Evolutionary conservation across 2,329 filamentous ascomycete genomes (phyloP), one percentile per base, ranked within the genome.

Genomic region (Periglandula ipomoeae): DNA sequence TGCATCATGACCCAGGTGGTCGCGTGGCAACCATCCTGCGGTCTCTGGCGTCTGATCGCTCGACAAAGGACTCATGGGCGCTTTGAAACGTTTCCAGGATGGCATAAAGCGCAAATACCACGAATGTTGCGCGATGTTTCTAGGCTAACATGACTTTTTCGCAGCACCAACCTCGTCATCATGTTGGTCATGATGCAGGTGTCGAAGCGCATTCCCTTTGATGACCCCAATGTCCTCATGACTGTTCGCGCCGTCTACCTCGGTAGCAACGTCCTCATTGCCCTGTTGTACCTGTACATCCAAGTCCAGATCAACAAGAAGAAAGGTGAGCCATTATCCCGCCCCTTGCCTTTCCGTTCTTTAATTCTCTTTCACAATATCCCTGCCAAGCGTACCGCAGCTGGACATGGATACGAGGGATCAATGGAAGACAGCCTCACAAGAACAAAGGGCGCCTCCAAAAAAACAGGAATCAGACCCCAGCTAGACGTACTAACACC

Each of bases 101-200:
- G 23, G 17, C 44, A n/a, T 10, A 34, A 22, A 40, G 39, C 27
- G 37, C 38, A 34, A 15, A 22, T 26, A 3, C 17, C 2, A 23
- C 17, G 22, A 13, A 32, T 19, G 9, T n/a, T 15, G 17, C 19
- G 13, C 40, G 19, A 24, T 11, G 24, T 34, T 20, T 20, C 26
- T 47, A 52, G 53, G 48, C 61, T 65, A 55, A 65, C 47, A 35
- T 38, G 17, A 38, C 30, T 46, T 22, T 5, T 10, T 48, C n/a
- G 54, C 69, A 95, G 89, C 62, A 88, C 87, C 69, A 95, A 95
- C 79, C 78, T 95, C 68, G 76, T 88, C 74, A 89, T 95, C 83
- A 90, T 95, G 74, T 81, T 95, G 59, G 87, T 87, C 66, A 94
- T 96, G 85, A 96, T 97, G 89, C 91, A 96, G 78, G 86, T 95